These are phyloP conservation scores for Neobulgaria alba DNA, from an alignment of 2,329 filamentous ascomycete species.

Conservation along the genomic window DNA sequence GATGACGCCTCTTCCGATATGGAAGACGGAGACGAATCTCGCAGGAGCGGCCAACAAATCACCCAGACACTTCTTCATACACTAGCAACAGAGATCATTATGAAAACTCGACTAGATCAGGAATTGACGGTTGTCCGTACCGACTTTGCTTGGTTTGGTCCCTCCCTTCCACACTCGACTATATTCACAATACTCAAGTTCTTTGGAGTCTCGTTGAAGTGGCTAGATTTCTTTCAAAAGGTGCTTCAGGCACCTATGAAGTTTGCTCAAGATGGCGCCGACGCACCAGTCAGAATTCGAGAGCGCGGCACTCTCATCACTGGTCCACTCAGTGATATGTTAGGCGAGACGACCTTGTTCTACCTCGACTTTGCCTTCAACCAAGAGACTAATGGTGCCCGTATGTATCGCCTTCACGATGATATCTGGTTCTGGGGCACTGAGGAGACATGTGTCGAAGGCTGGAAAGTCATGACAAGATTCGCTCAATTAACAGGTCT, in stretches of 20 bases:
- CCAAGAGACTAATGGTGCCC: conserved; percentile 41
- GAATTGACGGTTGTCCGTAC: conserved; percentile 46
- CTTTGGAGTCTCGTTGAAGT: conserved; percentile 47
- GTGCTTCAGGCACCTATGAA: conserved; percentile 52
- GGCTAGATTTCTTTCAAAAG: conserved; percentile 49
- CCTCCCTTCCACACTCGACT: conserved; percentile 50
- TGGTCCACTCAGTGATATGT: conserved; percentile 48
- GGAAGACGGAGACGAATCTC: conserved; percentile 23
- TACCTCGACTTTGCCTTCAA: conserved; percentile 59
- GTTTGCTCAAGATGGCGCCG: conserved; percentile 44
- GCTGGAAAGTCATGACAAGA: conserved; percentile 47
- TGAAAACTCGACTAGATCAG: conserved; percentile 39
- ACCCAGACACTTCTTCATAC: conserved; percentile 50
- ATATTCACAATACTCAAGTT: conserved; percentile 48
- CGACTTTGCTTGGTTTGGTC: conserved; percentile 50
- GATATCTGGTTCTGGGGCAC: conserved; percentile 63
- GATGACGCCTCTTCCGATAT: no score
- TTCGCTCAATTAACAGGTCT: conserved; percentile 48
- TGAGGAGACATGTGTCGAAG: conserved; percentile 39
- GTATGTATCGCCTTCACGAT: conserved; percentile 55
- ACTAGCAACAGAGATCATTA: conserved; percentile 43
- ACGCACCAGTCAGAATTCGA: conserved; percentile 36
- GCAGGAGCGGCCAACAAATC: conserved; percentile 36
- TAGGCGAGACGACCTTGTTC: conserved; percentile 53
- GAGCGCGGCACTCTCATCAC: conserved; percentile 51